Evolutionary conservation across 164 flowering plant species (phyloP), one percentile per base, ranked within the genome.

Genomic region (Berberis vulgaris): DNA sequence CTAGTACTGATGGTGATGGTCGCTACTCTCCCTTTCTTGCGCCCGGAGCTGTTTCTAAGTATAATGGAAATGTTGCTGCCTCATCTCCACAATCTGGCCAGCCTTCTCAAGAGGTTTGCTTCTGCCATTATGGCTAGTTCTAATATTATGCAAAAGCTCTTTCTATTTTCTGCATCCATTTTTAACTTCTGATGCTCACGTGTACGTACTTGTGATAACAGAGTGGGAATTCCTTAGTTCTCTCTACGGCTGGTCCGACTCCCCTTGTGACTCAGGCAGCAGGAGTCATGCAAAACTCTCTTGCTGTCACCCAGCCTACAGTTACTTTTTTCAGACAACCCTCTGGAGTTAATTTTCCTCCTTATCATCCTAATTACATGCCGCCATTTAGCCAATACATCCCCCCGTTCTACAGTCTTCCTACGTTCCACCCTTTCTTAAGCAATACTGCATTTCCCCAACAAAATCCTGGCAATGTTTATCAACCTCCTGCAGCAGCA

Each of bases 281-380:
- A 62, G 97, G 91, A 56, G 77, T 84, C 26, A 76, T 86, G 94
- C 97, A 80, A 63, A 84, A 79, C 61, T 83, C 96, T 54, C 71
- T 85, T 54, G 76, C 86, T 64, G 77, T 84, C 46, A 75, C 89
- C 55, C 96, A 84, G 76, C 97, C 84, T 67, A 83, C 92, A 49
- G 70, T 89, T 46, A 90, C 94, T 57, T 79, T 89, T 50, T 89
- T 87, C 68, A 79, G 95, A 7, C 92, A 85, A 11, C 94, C 94
- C 52, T 44, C 84, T 49, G 95, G 95, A 65, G 58, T 88, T 63
- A 91, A 82, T 62, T 59, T 91, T 46, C 73, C 94, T 2, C 92
- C 82, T 75, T 91, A 80, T 67, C 89, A 91, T 62, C 83, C 91
- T 38, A 86, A 83, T 62, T 91, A 79, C 77, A 45, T 86, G 50